These are phyloP conservation scores for Trametes pubescens DNA, from an alignment of 1,284 basidiomycete genomes.

Conservation along the genomic window DNA sequence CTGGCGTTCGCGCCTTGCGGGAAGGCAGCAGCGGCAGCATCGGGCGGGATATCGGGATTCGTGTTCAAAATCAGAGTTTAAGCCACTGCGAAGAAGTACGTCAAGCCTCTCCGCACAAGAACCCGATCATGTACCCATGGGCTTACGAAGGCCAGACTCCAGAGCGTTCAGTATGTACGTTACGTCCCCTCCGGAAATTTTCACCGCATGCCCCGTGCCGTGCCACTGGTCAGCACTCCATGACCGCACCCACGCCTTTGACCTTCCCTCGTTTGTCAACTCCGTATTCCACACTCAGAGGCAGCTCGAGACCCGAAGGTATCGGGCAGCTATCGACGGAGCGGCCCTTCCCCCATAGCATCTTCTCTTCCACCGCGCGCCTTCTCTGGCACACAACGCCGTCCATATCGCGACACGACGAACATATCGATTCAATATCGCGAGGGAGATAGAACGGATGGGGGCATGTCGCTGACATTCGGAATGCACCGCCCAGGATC, in stretches of 20 bases:
- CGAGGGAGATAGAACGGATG: constrained; percentile 19
- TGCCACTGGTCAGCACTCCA: not conserved
- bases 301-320: not conserved
- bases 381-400: not conserved
- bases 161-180: constrained; percentile 15
- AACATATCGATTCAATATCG: constrained; percentile 13
- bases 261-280: constrained; percentile 1
- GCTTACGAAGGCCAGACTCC: not conserved
- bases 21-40: not conserved
- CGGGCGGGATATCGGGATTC: constrained; percentile 1
- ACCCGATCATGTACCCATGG: not conserved
- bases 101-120: constrained; percentile 9
- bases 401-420: constrained; percentile 1
- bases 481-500: constrained; percentile 5
- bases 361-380: not conserved
- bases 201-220: constrained; percentile 11
- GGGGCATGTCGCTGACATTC: not conserved
- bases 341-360: not conserved
- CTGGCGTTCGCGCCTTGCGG: no score
- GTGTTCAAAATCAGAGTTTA: constrained; percentile 12
- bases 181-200: constrained; percentile 10
- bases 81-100: not conserved
- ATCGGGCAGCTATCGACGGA: not conserved
- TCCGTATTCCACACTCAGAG: not conserved
- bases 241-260: constrained; percentile 14